Conservation (phyloP, 805 yeast species). For the Cyberlindnera maritima region DNA sequence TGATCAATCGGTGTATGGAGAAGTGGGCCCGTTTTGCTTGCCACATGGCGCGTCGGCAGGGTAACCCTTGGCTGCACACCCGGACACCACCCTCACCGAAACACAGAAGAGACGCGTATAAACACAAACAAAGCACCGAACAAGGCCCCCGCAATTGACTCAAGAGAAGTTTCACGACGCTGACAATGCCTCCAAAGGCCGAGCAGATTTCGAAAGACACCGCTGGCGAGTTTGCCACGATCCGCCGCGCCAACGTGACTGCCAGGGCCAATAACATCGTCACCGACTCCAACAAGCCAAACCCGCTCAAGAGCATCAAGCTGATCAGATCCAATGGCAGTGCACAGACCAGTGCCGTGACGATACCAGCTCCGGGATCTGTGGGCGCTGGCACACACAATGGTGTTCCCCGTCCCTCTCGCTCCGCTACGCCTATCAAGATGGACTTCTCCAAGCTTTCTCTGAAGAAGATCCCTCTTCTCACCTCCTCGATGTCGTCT, state of each 20-base stretch:
- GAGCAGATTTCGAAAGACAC: constrained; percentile 18
- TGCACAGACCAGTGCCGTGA: neutral
- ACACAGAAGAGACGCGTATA: no score
- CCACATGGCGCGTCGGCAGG: no score
- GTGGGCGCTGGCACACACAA: no score
- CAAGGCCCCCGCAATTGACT: no score
- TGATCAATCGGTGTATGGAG: no score
- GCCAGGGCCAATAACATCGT: constrained; percentile 8
- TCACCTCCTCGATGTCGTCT: neutral
- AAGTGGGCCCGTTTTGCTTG: no score
- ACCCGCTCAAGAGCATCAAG: constrained; percentile 7
- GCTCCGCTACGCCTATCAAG: neutral
- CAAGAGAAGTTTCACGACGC: no score
- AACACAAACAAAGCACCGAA: no score
- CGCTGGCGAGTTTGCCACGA: constrained; percentile 21
- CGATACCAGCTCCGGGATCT: neutral
- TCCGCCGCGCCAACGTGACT: constrained; percentile 19
- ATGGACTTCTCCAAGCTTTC: neutral
- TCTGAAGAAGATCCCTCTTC: neutral
- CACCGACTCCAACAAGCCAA: constrained; percentile 7
- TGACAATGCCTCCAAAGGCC: neutral
- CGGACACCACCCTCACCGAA: no score
- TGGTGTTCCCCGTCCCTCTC: no score
- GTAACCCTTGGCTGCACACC: no score
- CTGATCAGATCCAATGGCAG: neutral